These are phyloP conservation scores for Stachybotrys chartarum DNA, from an alignment of 2,329 filamentous ascomycete species.

Conservation along the genomic window DNA sequence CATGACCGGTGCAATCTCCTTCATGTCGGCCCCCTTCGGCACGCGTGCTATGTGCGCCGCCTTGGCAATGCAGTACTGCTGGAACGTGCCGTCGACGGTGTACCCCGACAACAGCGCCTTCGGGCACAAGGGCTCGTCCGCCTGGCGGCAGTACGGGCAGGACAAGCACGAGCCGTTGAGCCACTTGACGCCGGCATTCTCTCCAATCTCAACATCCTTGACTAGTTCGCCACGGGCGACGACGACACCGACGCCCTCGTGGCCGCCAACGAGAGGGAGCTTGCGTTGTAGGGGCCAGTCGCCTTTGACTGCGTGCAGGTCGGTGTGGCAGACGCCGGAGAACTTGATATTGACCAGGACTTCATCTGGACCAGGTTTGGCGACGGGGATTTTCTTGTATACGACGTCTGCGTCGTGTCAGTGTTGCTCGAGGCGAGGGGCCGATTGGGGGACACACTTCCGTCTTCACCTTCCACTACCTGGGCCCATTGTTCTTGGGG, in stretches of 20 bases:
- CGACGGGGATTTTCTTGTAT: constrained; percentile 74
- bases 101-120: constrained; percentile 72
- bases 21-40: constrained; percentile 64
- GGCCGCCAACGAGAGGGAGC: constrained; percentile 73
- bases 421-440: neutral
- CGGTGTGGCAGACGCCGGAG: constrained; percentile 83
- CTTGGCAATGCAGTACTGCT: constrained; percentile 80
- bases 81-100: constrained; percentile 84
- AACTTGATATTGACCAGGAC: constrained; percentile 83
- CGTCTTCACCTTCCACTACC: constrained; percentile 71
- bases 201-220: constrained; percentile 67
- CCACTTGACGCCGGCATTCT: constrained; percentile 83
- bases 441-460: constrained; percentile 13
- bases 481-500: constrained; percentile 83
- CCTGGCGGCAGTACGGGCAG: constrained; percentile 72
- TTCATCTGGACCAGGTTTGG: constrained; percentile 73
- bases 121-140: constrained; percentile 74
- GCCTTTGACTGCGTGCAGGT: constrained; percentile 67
- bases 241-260: constrained; percentile 69
- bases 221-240: constrained; percentile 72
- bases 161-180: constrained; percentile 74
- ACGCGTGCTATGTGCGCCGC: constrained; percentile 74
- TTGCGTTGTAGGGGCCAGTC: constrained; percentile 78
- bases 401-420: constrained; percentile 39
- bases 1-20: constrained; percentile 70